These are phyloP conservation scores for Triticum aestivum DNA, from an alignment of 176 grass and related monocot genomes.

Conservation along the genomic window IWGSC_CS_RefSeq_v2.1 NC_057807.1:347473808-347474307, in stretches of 20 bases:
- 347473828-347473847: too few relatives aligned
- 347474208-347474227: neutral
- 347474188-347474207: neutral
- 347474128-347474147: constrained; percentile 35
- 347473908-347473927: too few relatives aligned
- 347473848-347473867: too few relatives aligned
- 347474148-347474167: constrained; percentile 14
- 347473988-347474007: too few relatives aligned
- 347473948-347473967: too few relatives aligned
- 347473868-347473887: too few relatives aligned
- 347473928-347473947: too few relatives aligned
- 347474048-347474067: neutral
- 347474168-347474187: constrained; percentile 23
- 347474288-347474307: neutral
- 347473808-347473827: too few relatives aligned
- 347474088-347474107: neutral
- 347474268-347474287: constrained; percentile 26
- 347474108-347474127: neutral
- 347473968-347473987: too few relatives aligned
- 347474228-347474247: neutral
- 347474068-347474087: constrained; percentile 20
- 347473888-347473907: too few relatives aligned
- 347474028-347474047: too few relatives aligned
- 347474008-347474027: too few relatives aligned
- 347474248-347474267: neutral